Evolutionary conservation across 1,284 basidiomycete species (phyloP), one percentile per base, ranked within the genome.

Genomic region (Marasmius fiardii): DNA sequence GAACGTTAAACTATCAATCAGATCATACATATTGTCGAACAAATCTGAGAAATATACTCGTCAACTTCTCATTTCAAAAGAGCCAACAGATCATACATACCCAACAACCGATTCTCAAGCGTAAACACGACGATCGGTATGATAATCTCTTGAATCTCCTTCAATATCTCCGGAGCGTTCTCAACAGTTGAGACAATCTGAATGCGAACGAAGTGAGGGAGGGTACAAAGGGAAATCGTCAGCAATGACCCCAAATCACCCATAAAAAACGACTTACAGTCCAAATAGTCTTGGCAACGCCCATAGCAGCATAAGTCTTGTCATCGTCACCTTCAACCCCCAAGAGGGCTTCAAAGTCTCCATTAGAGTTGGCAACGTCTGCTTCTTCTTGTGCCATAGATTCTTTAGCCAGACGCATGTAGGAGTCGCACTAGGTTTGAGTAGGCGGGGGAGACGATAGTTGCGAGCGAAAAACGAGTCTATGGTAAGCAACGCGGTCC

Each of bases 21-120:
- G 75, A 61, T 95, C 92, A 65, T 91, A 93, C 76, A 91, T 85
- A 67, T 93, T 91, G 71, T 95, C 93, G 66, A 92, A 91, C 35
- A 95, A 75, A 66, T 96, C 93, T 90, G 16, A n/a, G 16, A 24
- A 43, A 49, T 20, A 53, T 28, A 47, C 57, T 48, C 26, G 53
- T 24, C 37, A 37, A 23, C 43, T 21, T n/a, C n/a, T n/a, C n/a
- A n/a, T n/a, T n/a, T n/a, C n/a, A n/a, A n/a, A n/a, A n/a, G n/a
- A n/a, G n/a, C n/a, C n/a, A n/a, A n/a, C n/a, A n/a, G 33, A 55
- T 53, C 21, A 6, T 2, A 70, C 79, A 43, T 57, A 87, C 88
- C 86, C 53, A 92, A 74, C 24, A 88, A 65, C 67, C 86, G 86
- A 64, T 82, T 78, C 68, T 93, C 87, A 47, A 95, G 71, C 2